phyloP scores from a whole-genome alignment of 163 green algal genomes.

The Botryococcus braunii region DNA sequence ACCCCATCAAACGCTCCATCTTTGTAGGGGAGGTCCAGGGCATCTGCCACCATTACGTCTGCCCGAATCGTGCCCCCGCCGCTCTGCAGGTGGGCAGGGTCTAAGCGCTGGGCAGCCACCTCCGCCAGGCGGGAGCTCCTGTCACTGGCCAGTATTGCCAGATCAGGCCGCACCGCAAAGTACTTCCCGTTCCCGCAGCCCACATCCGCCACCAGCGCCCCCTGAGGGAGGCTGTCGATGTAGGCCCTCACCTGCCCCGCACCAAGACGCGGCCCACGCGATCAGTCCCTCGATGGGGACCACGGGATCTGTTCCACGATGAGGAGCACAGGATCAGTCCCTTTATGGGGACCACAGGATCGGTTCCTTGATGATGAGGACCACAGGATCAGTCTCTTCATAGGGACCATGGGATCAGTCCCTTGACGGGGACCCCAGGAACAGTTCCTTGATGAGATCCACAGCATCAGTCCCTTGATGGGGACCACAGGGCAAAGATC shows the following conservation, averaged over 20 bases:
- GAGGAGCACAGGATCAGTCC: not conserved
- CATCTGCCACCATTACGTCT: conserved; percentile 82
- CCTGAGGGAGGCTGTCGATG: conserved; percentile 54
- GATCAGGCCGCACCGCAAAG: conserved; percentile 69
- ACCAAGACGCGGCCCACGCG: not conserved
- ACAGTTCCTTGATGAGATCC: too few species aligned
- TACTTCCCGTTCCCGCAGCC: conserved; percentile 93
- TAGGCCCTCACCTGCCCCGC: conserved; percentile 57
- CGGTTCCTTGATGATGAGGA: not conserved
- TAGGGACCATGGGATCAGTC: too few species aligned
- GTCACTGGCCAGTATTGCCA: conserved; percentile 71
- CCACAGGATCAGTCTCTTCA: too few species aligned
- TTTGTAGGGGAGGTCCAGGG: conserved; percentile 66
- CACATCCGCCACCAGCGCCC: conserved; percentile 80
- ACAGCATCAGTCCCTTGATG: too few species aligned
- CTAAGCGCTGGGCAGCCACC: conserved; percentile 32
- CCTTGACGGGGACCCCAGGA: too few species aligned
- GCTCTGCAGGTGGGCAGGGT: too few species aligned
- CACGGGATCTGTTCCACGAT: not conserved
- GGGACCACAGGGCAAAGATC: too few species aligned
- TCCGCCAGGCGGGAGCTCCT: conserved; percentile 47
- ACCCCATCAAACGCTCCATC: conserved; percentile 61
- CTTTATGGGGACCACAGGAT: too few species aligned
- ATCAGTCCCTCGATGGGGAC: not conserved
- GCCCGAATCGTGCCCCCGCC: conserved; percentile 27